Evolutionary conservation across 768 basidiomycete genomes (phyloP), one percentile per base, ranked within the genome.

Genomic region (Boletellus emodensis): DNA sequence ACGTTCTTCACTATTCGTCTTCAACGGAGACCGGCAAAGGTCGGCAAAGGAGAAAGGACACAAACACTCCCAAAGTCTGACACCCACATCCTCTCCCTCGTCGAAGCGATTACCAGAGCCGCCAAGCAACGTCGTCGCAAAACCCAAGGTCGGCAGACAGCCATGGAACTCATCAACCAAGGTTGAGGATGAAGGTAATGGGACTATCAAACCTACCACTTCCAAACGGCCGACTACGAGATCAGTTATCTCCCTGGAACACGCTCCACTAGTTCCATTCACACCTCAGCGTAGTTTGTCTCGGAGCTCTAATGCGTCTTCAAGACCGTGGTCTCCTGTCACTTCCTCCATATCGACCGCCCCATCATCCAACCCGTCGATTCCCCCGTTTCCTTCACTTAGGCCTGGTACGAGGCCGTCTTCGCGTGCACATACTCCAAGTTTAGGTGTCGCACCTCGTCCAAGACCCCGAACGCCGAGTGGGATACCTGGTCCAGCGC

Each of bases 141-240:
- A 78, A 58, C 61, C 56, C 45, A 67, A 64, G 48, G 22, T 67
- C 49, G 42, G 56, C 32, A 78, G 79, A 57, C 82, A 82, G 52
- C 72, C 68, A 32, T 93, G 90, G 90, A 93, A 93, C 61, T 77
- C 84, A 55, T 92, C 89, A 5, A 91, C 89, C 1, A 88, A 75
- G 60, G 76, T 92, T n/a, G 73, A 82, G 41, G 56, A 71, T 15
- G 84, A 84, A 22, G 80, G 69, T 8, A 58, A 59, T 36, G 78
- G 76, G 26, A 66, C 66, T 7, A 63, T 78, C 56, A 83, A 79
- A 61, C 72, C 71, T 28, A 68, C 75, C 32, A 75, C 79, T 26
- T 74, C 79, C 13, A 77, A 75, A 59, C 75, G 82, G 33, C 61
- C 69, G n/a, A 66, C 61, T 43, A 68, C 77, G 1, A 79, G 73